phyloP scores from a whole-genome alignment of 192 early-diverging fungal genomes.

The Coemansia aciculifera region DNA sequence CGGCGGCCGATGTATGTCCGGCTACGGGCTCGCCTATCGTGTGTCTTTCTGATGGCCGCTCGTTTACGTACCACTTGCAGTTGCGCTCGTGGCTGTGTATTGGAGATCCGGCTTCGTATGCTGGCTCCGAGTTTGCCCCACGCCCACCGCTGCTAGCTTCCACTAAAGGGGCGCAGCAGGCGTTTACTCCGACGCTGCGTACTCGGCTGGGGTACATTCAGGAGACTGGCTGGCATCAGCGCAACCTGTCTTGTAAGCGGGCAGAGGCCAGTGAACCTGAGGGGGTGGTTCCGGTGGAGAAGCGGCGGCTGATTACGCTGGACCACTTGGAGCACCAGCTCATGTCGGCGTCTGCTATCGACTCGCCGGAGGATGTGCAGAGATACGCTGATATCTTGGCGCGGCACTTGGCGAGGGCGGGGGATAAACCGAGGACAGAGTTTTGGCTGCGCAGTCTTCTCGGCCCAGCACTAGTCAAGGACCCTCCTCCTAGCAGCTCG shows the following conservation, averaged over 20 bases:
- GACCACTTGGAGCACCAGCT: conserved; percentile 54
- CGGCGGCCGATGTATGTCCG: conserved; percentile 13
- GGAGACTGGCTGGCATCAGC: conserved; percentile 21
- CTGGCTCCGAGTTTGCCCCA: conserved; percentile 24
- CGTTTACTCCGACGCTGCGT: neutral
- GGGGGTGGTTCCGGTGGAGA: neutral
- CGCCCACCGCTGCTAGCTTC: neutral
- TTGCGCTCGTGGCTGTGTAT: conserved; percentile 32
- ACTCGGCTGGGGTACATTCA: conserved; percentile 19
- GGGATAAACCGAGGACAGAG: conserved; percentile 13
- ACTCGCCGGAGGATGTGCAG: conserved; percentile 19
- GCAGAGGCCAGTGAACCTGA: neutral
- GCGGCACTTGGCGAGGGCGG: conserved; percentile 15
- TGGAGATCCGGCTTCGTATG: conserved; percentile 20
- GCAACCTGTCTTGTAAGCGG: neutral
- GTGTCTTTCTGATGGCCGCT: conserved; percentile 30
- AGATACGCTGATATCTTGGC: conserved; percentile 25
- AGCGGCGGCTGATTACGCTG: conserved; percentile 28
- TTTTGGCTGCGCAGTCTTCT: conserved; percentile 40
- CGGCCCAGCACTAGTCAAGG: conserved; percentile 31
- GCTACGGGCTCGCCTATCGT: conserved; percentile 15
- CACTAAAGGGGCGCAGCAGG: neutral
- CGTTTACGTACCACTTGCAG: conserved; percentile 15
- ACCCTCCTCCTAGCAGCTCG: neutral
- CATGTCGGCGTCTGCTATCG: conserved; percentile 16